Percentiles rank a stretch among this genome's conserved stretches.
These are phyloP conservation scores for Royoungia palumana DNA, from an alignment of 768 basidiomycete genomes.

Conservation along the genomic window DNA sequence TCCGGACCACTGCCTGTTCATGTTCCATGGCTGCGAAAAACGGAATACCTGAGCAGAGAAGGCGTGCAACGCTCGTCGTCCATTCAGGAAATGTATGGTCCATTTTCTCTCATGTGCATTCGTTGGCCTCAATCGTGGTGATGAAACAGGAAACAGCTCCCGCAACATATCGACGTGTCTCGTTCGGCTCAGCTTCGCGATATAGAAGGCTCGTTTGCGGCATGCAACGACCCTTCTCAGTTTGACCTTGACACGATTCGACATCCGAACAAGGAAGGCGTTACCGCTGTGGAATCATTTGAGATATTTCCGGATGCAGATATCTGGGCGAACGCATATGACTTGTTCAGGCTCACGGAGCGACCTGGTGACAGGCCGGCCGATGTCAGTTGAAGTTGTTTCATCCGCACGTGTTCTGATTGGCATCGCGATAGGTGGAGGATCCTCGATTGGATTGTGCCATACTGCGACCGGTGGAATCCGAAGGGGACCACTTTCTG, in stretches of 20 bases:
- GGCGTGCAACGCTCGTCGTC: constrained; percentile 42
- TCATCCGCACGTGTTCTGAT: background rate
- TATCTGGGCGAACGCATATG: constrained; percentile 88
- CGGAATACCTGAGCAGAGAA: constrained; percentile 79
- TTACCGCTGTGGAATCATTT: constrained; percentile 77
- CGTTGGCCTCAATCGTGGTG: background rate
- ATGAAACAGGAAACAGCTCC: constrained; percentile 44
- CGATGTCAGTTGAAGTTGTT: constrained; percentile 47
- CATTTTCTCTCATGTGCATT: background rate
- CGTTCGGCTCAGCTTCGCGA: constrained; percentile 69
- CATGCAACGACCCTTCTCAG: constrained; percentile 48
- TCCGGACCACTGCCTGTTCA: constrained; percentile 51
- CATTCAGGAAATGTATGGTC: constrained; percentile 54
- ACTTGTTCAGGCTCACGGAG: constrained; percentile 82
- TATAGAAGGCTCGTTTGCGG: constrained; percentile 74
- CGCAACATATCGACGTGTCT: constrained; percentile 64
- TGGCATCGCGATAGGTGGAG: constrained; percentile 44
- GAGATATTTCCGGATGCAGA: constrained; percentile 81
- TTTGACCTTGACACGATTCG: constrained; percentile 57
- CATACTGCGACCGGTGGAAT: constrained; percentile 82
- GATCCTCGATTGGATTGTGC: constrained; percentile 85
- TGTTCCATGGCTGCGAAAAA: constrained; percentile 90
- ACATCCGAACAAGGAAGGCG: constrained; percentile 76
- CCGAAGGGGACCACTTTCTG: constrained; percentile 84
- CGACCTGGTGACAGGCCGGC: constrained; percentile 73